Evolutionary conservation across 768 basidiomycete species (phyloP), one percentile per base, ranked within the genome.

Genomic region (Trametes maxima): DNA sequence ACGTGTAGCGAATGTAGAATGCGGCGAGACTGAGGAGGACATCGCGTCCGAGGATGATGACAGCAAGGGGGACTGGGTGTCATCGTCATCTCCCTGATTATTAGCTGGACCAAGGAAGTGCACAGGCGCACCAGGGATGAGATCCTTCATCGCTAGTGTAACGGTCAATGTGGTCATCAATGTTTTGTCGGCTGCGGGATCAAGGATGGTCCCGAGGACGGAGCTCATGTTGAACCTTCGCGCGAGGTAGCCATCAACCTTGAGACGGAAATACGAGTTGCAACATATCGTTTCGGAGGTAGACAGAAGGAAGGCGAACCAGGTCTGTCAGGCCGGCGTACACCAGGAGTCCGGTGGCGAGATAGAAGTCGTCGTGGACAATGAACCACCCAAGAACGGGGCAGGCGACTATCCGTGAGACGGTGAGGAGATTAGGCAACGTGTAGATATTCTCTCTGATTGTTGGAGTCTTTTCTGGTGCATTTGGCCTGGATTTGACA

Each of bases 151-250:
- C 0, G 94, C 86, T 62, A 99, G 76, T 0, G 94, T 89, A 48
- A 95, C 77, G 0, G 92, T 93, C 68, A 99, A 77, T 0, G 95
- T 98, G 1, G 97, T 96, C 89, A 99, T 90, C 44, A 99, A 77
- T 12, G 85, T 81, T 75, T 99, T 99, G 82, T 99, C 97, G 2
- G 97, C 97, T 0, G 96, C 94, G 13, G 97, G 97, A 73, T 99
- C 97, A 13, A 99, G 82, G 59, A 98, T 94, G 10, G 92, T 92
- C 19, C 97, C 97, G 19, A 98, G 80, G n/a, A 98, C 94, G 13
- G 92, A 86, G 54, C 83, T 83, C 89, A 92, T 93, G 25, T 90
- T 87, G 78, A 82, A 98, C 57, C 82, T 82, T 66, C 97, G 81
- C 0, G 97, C 97, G 60, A 99, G 75, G 71, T 79, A 98, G 0